Evolutionary conservation across 345 rosid genomes (phyloP).

Genomic region (Brassica juncea): DNA sequence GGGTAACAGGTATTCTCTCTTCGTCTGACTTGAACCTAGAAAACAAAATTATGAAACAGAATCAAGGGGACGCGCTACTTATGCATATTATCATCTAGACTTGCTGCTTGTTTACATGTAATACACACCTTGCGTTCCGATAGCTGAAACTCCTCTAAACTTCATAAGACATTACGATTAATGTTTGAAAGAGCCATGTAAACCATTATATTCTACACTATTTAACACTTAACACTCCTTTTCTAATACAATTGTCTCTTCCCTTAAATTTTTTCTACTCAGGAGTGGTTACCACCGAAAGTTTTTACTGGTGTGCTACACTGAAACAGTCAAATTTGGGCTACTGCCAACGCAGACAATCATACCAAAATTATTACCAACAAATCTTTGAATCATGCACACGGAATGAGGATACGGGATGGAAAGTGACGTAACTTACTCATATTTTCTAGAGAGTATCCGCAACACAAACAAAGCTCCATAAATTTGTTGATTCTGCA

Average conservation of each 20-base stretch:
- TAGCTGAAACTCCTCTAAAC: constrained; percentile 13
- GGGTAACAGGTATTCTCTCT: not conserved
- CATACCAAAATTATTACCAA: constrained; percentile 8
- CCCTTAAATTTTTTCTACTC: not conserved
- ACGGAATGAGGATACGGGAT: not conserved
- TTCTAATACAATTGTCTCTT: not conserved
- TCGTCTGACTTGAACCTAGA: not conserved
- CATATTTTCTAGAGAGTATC: constrained; percentile 95
- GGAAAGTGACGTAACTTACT: constrained; percentile 51
- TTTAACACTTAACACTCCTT: constrained; percentile 5
- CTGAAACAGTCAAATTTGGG: not conserved
- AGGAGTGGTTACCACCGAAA: constrained; percentile 7
- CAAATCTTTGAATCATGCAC: constrained; percentile 4
- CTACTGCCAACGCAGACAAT: constrained; percentile 8
- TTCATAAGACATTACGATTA: not conserved
- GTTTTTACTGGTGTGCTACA: not conserved
- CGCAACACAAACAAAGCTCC: constrained; percentile 90
- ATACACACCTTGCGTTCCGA: constrained; percentile 3
- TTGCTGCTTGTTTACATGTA: constrained; percentile 2
- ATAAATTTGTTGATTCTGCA: constrained; percentile 88
- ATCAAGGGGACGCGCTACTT: not conserved
- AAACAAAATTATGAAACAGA: not conserved
- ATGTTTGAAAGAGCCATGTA: not conserved
- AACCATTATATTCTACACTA: not conserved
- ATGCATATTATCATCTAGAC: not conserved